Percentiles rank a stretch among this genome's conserved stretches.
phyloP scores from a whole-genome alignment of 2,329 filamentous ascomycete species.

The Phialophora chinensis region DNA sequence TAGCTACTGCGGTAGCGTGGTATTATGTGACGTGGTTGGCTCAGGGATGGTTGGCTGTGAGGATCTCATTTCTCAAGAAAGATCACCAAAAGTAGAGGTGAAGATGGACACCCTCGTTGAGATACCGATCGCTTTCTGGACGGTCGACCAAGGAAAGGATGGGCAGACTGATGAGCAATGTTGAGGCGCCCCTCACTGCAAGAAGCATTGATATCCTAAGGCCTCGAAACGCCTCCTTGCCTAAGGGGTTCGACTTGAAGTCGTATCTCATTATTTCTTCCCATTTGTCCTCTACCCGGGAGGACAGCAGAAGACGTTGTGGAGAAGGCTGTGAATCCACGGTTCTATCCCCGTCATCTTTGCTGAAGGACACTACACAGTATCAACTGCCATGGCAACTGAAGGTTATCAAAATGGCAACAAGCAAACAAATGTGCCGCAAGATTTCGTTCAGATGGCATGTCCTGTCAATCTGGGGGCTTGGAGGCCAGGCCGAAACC shows the following conservation, averaged over 20 bases:
- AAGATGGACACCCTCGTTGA: neutral
- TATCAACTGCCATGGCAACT: neutral
- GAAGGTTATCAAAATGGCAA: neutral
- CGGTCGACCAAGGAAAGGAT: neutral
- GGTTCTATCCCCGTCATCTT: neutral
- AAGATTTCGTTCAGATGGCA: no score
- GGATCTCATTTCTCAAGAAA: slow-evolving; percentile 9
- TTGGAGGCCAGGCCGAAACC: no score
- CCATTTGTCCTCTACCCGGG: neutral
- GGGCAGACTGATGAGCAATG: neutral
- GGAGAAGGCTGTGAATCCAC: neutral
- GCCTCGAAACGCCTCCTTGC: neutral
- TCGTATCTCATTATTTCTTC: neutral
- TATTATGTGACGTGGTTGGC: slow-evolving; percentile 20
- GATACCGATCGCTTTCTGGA: neutral
- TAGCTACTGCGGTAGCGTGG: slow-evolving; percentile 16
- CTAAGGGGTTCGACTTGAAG: neutral
- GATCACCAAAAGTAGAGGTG: neutral
- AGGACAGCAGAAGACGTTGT: neutral
- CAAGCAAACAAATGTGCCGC: neutral
- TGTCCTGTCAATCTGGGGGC: no score
- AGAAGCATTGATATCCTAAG: neutral
- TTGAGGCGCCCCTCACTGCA: neutral
- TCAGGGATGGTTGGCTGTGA: slow-evolving; percentile 9
- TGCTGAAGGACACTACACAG: neutral